These are phyloP conservation scores for Rhinocladiella mackenziei DNA, from an alignment of 2,329 filamentous ascomycete genomes.

Conservation along the genomic window DNA sequence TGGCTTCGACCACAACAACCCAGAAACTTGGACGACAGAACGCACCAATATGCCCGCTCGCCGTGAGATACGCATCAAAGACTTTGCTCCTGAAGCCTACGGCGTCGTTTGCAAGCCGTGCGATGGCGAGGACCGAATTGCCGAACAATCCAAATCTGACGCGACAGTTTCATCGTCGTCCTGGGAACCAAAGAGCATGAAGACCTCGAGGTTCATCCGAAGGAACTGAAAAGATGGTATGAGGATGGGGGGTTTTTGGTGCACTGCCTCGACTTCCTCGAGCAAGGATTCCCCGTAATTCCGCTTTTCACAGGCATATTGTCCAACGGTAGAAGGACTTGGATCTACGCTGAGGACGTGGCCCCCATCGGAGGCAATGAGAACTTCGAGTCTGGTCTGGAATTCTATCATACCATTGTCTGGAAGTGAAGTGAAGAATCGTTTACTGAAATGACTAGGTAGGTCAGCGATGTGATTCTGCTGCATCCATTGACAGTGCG, in stretches of 20 bases:
- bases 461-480: slow-evolving; percentile 52
- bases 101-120: slow-evolving; percentile 62
- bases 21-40: slow-evolving; percentile 60
- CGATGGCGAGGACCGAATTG: slow-evolving; percentile 57
- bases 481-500: slow-evolving; percentile 56
- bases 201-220: slow-evolving; percentile 49
- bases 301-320: slow-evolving; percentile 63
- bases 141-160: slow-evolving; percentile 51
- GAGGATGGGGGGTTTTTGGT: slow-evolving; percentile 70
- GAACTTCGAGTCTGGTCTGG: slow-evolving; percentile 12
- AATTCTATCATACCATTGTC: slow-evolving; percentile 42
- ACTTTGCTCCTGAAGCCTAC: slow-evolving; percentile 64
- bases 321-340: slow-evolving; percentile 59
- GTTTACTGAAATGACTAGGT: slow-evolving; percentile 52
- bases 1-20: slow-evolving; percentile 61
- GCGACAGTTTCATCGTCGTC: slow-evolving; percentile 66
- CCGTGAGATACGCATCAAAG: slow-evolving; percentile 49
- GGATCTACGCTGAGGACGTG: slow-evolving; percentile 63
- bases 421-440: slow-evolving; percentile 39
- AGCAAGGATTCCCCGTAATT: slow-evolving; percentile 66
- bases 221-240: slow-evolving; percentile 59
- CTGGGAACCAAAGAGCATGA: slow-evolving; percentile 56
- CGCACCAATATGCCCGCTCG: slow-evolving; percentile 63
- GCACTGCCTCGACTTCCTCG: slow-evolving; percentile 66
- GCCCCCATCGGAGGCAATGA: slow-evolving; percentile 27